phyloP scores from a whole-genome alignment of 2,329 filamentous ascomycete species.

The Claviceps cyperi region DNA sequence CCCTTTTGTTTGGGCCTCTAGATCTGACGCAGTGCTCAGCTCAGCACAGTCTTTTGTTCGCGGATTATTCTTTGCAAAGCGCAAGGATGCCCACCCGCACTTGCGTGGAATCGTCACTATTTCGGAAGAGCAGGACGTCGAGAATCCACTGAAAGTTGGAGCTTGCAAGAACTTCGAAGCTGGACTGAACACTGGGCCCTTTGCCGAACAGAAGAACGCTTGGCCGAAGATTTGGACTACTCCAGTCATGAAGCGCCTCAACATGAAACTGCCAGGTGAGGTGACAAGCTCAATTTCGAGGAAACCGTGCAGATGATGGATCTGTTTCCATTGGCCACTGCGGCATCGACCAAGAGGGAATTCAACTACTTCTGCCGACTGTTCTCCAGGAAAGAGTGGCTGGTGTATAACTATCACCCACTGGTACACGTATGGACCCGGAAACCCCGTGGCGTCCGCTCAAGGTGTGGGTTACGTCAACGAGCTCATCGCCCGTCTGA shows the following conservation, averaged over 20 bases:
- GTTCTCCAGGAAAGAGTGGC: constrained; percentile 63
- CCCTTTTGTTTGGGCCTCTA: constrained; percentile 61
- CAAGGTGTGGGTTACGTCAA: constrained; percentile 82
- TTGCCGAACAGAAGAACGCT: constrained; percentile 32
- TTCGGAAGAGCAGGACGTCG: constrained; percentile 48
- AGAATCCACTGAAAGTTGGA: constrained; percentile 72
- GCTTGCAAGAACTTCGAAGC: constrained; percentile 58
- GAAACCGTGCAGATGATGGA: constrained; percentile 71
- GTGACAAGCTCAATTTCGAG: constrained; percentile 45
- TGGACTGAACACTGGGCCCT: constrained; percentile 34
- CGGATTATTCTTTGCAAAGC: constrained; percentile 47
- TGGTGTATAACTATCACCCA: constrained; percentile 72
- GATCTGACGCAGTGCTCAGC: constrained; percentile 54
- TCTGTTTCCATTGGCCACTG: constrained; percentile 70
- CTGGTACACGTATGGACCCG: constrained; percentile 68
- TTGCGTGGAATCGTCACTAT: constrained; percentile 49
- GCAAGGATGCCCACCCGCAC: constrained; percentile 25
- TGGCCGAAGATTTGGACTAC: constrained; percentile 54
- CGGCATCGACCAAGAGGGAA: constrained; percentile 36
- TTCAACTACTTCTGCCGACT: constrained; percentile 62
- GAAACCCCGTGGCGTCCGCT: constrained; percentile 65
- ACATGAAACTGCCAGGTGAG: constrained; percentile 52
- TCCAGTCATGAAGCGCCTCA: constrained; percentile 54
- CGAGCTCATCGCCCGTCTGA: constrained; percentile 73
- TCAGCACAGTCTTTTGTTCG: constrained; percentile 64